Base-by-base conservation (phyloP, 345 rosid genomes). In the Durio zibethinus region DNA sequence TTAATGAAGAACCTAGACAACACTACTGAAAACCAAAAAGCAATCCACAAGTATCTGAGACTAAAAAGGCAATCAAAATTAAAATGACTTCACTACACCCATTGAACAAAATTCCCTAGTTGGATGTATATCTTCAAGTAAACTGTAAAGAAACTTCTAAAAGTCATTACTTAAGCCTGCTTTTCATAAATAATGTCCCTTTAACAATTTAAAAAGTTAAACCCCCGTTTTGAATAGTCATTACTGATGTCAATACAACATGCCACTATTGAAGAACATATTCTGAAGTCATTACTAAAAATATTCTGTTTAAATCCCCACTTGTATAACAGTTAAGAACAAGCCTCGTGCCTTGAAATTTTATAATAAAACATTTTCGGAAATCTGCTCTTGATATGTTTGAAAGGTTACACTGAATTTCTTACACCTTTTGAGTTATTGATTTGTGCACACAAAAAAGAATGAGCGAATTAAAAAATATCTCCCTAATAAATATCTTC, bases 71-170 rank as follows among this genome's bases (percentile, higher is more conserved):
- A 48, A 29, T 48, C 25, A 2, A 48, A 70, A 21, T 16, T 45
- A 47, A 47, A 69, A 47, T 68, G 56, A 15, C 16, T 15, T 45
- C 33, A 47, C 16, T 18, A 45, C 36, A 45, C 16, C 14, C 56
- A 45, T 40, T 23, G 29, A 45, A 40, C 57, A 69, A 69, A 47
- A 10, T 29, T 69, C 36, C 23, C 23, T 15, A 27, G 8, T 16
- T 69, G 27, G 73, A 69, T 21, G 14, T 68, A 12, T 68, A 43
- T 25, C 18, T 68, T 43, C 53, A 21, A 67, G 47, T 23, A 23
- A 68, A 68, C 73, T 8, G 56, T 68, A 16, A 25, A 25, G 14
- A 68, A 68, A 68, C 12, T 47, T 38, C 73, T 47, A 69, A 47
- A 69, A 47, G 57, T 47, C 57, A 25, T 69, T 69, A 45, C 21